Conservation (phyloP, 2,329 filamentous ascomycete genomes). For the Colletotrichum spaethianum region DNA sequence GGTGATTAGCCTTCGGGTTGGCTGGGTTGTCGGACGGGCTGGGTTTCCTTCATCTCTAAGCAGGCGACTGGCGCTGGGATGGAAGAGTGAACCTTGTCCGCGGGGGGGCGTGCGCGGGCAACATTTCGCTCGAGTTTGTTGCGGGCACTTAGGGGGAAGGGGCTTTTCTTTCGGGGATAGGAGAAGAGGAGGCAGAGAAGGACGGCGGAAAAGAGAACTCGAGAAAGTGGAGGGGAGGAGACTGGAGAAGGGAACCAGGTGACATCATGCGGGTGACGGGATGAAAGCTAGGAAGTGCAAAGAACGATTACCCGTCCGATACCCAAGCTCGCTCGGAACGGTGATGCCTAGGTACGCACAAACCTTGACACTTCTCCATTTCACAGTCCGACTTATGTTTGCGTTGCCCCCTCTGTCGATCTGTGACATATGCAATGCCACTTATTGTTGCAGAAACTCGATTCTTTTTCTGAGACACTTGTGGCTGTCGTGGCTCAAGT, state of each 20-base stretch:
- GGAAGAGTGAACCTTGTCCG: conserved; percentile 15
- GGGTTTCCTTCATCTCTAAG: not conserved
- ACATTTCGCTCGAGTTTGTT: not conserved
- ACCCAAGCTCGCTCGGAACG: not conserved
- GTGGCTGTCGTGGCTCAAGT: conserved; percentile 4
- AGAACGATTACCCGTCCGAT: not conserved
- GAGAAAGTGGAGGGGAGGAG: not conserved
- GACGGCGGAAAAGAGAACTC: not conserved
- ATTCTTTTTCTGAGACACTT: not conserved
- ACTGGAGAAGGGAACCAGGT: conserved; percentile 2
- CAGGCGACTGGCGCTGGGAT: not conserved
- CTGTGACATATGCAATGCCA: not conserved
- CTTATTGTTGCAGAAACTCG: not conserved
- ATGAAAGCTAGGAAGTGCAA: not conserved
- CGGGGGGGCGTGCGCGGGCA: not conserved
- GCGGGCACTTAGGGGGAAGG: conserved; percentile 1
- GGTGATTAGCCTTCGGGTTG: not conserved
- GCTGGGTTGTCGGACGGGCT: not conserved
- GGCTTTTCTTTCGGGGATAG: conserved; percentile 5
- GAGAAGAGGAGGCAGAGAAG: not conserved
- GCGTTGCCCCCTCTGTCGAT: not conserved
- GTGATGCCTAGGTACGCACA: too few relatives aligned
- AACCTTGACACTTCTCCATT: not conserved
- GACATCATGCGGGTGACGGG: conserved; percentile 17
- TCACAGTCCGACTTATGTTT: not conserved